Evolutionary conservation across 805 yeast species (phyloP).

Genomic region (Lipomyces mesembrius): DNA sequence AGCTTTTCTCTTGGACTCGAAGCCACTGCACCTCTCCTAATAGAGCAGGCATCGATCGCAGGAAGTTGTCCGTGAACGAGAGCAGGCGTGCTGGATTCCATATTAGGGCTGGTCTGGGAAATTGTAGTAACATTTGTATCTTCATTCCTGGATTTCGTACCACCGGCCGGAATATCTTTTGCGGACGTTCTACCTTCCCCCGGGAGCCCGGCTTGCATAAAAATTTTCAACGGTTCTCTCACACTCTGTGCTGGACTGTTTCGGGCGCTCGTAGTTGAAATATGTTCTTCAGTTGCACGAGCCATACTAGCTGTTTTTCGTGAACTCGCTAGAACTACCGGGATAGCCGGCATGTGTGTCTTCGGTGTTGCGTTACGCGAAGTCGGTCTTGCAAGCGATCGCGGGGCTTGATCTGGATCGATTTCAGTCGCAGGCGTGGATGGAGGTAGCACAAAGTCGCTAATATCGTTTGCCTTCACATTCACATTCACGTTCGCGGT

Average conservation of each 20-base stretch:
- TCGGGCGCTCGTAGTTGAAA: neutral
- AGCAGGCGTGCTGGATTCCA: neutral
- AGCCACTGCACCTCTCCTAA: neutral
- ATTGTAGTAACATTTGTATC: neutral
- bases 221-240: neutral
- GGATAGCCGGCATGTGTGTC: neutral
- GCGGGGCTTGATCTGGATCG: neutral
- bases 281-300: neutral
- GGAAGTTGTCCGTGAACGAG: neutral
- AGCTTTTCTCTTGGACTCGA: neutral
- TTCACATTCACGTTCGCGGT: neutral
- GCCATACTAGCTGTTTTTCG: neutral
- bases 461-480: neutral
- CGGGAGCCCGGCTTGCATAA: neutral
- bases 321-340: neutral
- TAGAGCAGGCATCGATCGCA: neutral
- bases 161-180: neutral
- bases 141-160: neutral
- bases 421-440: neutral
- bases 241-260: neutral
- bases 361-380: neutral
- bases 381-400: neutral
- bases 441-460: neutral
- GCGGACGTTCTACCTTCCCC: neutral
- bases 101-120: neutral